Evolutionary conservation across 176 grass and related monocot species (phyloP).

Genomic region (Zizania latifolia): DNA sequence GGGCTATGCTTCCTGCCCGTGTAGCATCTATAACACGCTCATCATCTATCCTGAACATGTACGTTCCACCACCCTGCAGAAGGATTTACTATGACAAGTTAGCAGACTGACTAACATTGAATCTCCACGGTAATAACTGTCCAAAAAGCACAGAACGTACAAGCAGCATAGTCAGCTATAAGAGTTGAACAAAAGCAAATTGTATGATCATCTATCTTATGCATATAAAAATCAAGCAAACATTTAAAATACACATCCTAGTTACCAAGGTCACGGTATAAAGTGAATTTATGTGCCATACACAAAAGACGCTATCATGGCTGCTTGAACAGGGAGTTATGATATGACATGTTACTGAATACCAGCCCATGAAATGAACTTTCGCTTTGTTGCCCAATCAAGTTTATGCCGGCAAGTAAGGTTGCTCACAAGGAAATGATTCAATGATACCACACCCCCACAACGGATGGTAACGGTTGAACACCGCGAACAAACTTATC

Average conservation of each 20-base stretch:
- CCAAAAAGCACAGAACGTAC: background rate
- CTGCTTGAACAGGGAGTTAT: background rate
- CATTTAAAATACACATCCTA: background rate
- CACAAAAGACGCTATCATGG: background rate
- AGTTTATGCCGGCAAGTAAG: background rate
- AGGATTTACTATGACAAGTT: conserved; percentile 19
- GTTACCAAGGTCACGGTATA: background rate
- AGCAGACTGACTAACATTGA: background rate
- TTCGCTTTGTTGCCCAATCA: background rate
- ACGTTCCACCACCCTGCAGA: conserved; percentile 92
- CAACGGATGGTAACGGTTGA: background rate
- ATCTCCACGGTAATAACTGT: background rate
- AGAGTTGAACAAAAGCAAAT: background rate
- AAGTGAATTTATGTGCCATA: background rate
- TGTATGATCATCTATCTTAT: background rate
- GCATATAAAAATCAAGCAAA: background rate
- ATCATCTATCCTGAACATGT: conserved; percentile 99
- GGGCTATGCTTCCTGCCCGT: conserved; percentile 86
- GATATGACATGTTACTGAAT: background rate
- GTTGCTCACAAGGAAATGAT: background rate
- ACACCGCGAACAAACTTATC: background rate
- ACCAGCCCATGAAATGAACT: background rate
- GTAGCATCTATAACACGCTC: conserved; percentile 96
- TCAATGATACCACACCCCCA: background rate
- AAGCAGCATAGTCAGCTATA: background rate